Percentiles rank a stretch among this genome's conserved stretches.
Evolutionary conservation across 768 basidiomycete species (phyloP).

Genomic region (Suillus subluteus): DNA sequence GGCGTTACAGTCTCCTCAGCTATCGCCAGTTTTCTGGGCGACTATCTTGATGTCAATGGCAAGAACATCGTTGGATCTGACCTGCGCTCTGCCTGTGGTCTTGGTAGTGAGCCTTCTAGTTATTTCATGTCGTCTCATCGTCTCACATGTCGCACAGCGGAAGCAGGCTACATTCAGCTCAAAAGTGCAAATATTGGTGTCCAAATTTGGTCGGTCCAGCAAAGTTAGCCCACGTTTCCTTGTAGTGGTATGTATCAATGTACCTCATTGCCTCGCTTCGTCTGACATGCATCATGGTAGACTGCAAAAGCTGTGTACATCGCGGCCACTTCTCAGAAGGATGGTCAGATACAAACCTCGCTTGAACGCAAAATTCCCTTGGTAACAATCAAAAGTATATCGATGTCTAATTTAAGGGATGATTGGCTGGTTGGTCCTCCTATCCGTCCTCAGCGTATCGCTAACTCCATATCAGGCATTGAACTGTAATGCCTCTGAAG

Average conservation of each 20-base stretch:
- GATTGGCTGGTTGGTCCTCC: conserved; percentile 85
- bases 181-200: conserved; percentile 79
- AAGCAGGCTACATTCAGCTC: conserved; percentile 86
- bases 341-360: conserved; percentile 58
- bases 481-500: conserved; percentile 80
- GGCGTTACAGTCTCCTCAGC: conserved; percentile 91
- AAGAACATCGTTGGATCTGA: conserved; percentile 78
- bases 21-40: conserved; percentile 95
- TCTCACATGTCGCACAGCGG: conserved; percentile 46
- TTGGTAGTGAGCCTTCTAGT: conserved; percentile 60
- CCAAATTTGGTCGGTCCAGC: conserved; percentile 85
- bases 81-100: conserved; percentile 68
- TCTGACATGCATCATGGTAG: conserved; percentile 14
- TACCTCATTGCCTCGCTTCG: neutral
- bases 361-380: conserved; percentile 91
- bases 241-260: conserved; percentile 66
- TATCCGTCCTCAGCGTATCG: neutral
- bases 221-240: conserved; percentile 91
- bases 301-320: conserved; percentile 81
- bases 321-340: conserved; percentile 60
- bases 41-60: conserved; percentile 91
- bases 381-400: conserved; percentile 83
- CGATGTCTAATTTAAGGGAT: conserved; percentile 87
- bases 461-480: conserved; percentile 57
- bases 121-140: neutral